phyloP scores from a whole-genome alignment of 805 yeast species.

The Saccharomycopsis lassenensis region DNA sequence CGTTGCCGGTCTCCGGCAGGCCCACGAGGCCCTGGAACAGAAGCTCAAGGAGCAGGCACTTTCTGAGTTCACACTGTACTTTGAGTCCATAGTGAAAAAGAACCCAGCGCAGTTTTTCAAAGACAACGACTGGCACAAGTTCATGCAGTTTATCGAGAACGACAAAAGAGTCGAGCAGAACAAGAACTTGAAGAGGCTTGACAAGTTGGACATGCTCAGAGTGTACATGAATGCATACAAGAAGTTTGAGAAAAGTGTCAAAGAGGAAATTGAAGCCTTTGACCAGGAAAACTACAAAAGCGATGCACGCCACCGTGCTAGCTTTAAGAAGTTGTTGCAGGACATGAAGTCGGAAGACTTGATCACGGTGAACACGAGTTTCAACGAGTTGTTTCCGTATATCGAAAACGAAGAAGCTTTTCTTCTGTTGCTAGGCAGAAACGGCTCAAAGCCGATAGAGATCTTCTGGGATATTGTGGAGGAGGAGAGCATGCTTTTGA shows the following conservation, averaged over 20 bases:
- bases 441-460: constrained; percentile 71
- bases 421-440: constrained; percentile 53
- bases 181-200: constrained; percentile 40
- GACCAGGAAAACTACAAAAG: constrained; percentile 35
- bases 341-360: constrained; percentile 25
- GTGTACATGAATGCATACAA: constrained; percentile 34
- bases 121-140: constrained; percentile 28
- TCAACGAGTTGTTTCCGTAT: constrained; percentile 43
- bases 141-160: constrained; percentile 26
- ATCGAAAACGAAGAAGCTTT: constrained; percentile 49
- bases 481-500: constrained; percentile 43
- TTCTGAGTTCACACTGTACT: constrained; percentile 39
- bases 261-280: constrained; percentile 19
- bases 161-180: constrained; percentile 50
- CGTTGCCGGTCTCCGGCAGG: constrained; percentile 29
- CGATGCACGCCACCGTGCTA: constrained; percentile 59
- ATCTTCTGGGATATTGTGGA: constrained; percentile 66
- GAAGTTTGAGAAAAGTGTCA: constrained; percentile 21
- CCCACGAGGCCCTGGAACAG: constrained; percentile 21
- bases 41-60: constrained; percentile 37
- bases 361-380: constrained; percentile 42
- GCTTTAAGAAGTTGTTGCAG: constrained; percentile 38
- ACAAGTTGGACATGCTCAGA: constrained; percentile 48
- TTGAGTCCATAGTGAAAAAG: constrained; percentile 25
- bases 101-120: neutral